Evolutionary conservation across 2,329 filamentous ascomycete genomes (phyloP).

Genomic region (Calonectria ilicicola): DNA sequence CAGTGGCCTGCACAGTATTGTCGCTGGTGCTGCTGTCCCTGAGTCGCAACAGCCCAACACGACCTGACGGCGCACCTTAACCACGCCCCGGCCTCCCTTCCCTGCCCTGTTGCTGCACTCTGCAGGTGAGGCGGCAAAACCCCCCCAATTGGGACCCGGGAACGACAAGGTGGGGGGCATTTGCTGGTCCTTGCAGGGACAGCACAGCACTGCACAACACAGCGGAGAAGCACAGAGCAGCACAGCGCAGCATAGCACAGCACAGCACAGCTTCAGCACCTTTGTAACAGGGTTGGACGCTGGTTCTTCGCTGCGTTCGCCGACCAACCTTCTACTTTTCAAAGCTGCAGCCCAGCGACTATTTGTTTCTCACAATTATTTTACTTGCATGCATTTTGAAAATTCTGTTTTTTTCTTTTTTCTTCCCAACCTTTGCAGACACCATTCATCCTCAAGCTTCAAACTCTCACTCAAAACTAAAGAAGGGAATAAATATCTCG

Average conservation of each 20-base stretch:
- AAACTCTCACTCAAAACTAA: not conserved
- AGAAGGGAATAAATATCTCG: not conserved
- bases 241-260: not conserved
- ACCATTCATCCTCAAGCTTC: not conserved
- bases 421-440: not conserved
- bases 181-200: not conserved
- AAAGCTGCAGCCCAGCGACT: not conserved
- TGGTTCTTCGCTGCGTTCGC: not conserved
- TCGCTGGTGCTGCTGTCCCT: not conserved
- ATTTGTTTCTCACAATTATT: not conserved
- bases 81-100: not conserved
- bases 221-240: not conserved
- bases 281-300: not conserved
- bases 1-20: not conserved
- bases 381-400: not conserved
- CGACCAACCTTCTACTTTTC: not conserved
- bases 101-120: slow-evolving; percentile 1
- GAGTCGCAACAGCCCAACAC: not conserved
- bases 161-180: not conserved
- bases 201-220: not conserved
- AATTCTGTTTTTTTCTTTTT: not conserved
- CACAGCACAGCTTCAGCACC: not conserved
- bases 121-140: slow-evolving; percentile 8
- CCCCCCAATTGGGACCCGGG: not conserved
- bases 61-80: not conserved